These are phyloP conservation scores for Paraglomus occultum DNA, from an alignment of 192 early-diverging fungal genomes.

Conservation along the genomic window DNA sequence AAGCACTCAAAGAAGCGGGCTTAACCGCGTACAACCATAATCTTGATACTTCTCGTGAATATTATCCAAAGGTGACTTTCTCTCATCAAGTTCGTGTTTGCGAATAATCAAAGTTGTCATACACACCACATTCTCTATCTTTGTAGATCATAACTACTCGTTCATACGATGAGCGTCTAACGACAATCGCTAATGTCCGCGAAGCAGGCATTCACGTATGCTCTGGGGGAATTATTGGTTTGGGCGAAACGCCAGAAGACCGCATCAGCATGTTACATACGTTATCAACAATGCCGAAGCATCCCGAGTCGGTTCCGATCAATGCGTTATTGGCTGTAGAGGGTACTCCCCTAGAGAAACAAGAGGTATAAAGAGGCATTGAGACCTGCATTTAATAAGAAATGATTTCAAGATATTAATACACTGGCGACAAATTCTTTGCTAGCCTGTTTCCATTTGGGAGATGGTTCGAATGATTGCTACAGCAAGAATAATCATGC, in stretches of 20 bases:
- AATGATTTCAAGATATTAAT: background rate
- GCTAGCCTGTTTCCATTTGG: slow-evolving; percentile 70
- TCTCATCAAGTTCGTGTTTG: background rate
- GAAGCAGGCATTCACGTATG: slow-evolving; percentile 80
- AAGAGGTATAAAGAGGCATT: slow-evolving; percentile 45
- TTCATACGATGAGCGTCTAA: slow-evolving; percentile 73
- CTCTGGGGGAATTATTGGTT: slow-evolving; percentile 82
- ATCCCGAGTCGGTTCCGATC: slow-evolving; percentile 79
- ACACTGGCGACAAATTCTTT: too few relatives aligned
- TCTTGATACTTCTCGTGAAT: slow-evolving; percentile 76
- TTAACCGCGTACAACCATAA: slow-evolving; percentile 89
- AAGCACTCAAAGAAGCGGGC: slow-evolving; percentile 76
- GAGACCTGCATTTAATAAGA: background rate
- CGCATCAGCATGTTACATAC: slow-evolving; percentile 76
- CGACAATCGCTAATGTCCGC: slow-evolving; percentile 69
- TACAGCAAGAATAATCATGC: slow-evolving; percentile 80
- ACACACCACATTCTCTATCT: slow-evolving; percentile 31
- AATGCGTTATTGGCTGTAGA: slow-evolving; percentile 78
- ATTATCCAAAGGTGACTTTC: slow-evolving; percentile 60
- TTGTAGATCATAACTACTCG: slow-evolving; percentile 74
- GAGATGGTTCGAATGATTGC: slow-evolving; percentile 86
- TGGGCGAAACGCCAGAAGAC: slow-evolving; percentile 70
- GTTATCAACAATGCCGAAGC: slow-evolving; percentile 63
- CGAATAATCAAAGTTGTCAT: background rate
- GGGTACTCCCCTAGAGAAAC: slow-evolving; percentile 75